A percentile compares a stretch with the other conserved stretches of the same genome.
Evolutionary conservation across 768 basidiomycete genomes (phyloP).

Genomic region (Rhodotorula babjevae): DNA sequence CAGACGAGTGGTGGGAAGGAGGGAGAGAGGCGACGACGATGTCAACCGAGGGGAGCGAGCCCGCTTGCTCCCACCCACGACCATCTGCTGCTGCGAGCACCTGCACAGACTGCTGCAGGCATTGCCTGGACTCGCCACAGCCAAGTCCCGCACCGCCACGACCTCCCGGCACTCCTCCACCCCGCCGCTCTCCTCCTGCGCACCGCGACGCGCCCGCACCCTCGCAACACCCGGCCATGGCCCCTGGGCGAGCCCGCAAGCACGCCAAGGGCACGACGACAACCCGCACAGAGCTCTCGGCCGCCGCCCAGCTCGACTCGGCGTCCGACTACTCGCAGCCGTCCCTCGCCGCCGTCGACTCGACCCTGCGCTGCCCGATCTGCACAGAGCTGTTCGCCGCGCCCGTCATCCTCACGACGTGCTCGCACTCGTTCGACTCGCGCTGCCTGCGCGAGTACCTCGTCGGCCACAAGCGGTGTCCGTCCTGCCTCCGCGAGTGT

Average conservation of each 20-base stretch:
- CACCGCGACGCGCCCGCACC: neutral
- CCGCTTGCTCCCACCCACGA: too few species aligned
- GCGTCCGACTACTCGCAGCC: constrained; percentile 11
- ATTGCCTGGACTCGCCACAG: too few species aligned
- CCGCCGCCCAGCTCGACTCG: constrained; percentile 22
- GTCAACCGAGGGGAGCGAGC: too few species aligned
- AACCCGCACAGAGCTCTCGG: neutral
- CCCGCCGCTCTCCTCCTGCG: neutral
- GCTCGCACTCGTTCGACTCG: constrained; percentile 35
- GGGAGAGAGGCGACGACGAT: too few species aligned
- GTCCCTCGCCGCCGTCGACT: constrained; percentile 14
- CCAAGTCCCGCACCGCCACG: too few species aligned
- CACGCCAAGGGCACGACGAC: neutral
- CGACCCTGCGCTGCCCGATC: constrained; percentile 26
- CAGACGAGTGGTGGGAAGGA: too few species aligned
- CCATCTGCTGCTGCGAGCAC: too few species aligned
- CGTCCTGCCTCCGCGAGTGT: neutral
- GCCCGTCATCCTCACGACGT: constrained; percentile 24
- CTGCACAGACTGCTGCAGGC: too few species aligned
- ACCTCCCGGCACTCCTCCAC: neutral
- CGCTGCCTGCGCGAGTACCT: constrained; percentile 26
- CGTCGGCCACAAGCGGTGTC: constrained; percentile 5
- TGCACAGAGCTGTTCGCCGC: constrained; percentile 18
- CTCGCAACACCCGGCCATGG: neutral
- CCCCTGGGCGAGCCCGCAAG: neutral